Evolutionary conservation across 148 eudicot genomes (phyloP).

Genomic region (Vaccinium darrowii): DNA sequence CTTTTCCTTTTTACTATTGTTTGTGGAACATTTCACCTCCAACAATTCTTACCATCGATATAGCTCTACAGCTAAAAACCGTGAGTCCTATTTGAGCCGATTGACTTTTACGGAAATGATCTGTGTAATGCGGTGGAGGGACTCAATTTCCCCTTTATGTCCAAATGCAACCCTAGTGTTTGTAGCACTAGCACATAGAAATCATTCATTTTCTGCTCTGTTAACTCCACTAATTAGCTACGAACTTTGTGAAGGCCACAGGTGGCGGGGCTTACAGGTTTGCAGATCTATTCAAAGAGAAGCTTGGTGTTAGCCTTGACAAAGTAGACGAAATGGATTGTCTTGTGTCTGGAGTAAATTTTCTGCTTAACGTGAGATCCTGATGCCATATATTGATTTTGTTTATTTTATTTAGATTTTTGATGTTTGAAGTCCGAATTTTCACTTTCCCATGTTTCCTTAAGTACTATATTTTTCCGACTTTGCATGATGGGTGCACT

Average conservation of each 20-base stretch:
- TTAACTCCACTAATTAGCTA: constrained; percentile 20
- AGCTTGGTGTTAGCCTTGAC: constrained; percentile 89
- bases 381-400: background rate
- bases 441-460: background rate
- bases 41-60: background rate
- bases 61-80: background rate
- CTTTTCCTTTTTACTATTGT: background rate
- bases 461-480: background rate
- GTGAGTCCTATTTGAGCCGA: background rate
- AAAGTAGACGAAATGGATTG: constrained; percentile 97
- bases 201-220: background rate
- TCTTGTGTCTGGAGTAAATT: constrained; percentile 93
- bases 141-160: background rate
- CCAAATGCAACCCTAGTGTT: background rate
- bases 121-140: background rate
- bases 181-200: background rate
- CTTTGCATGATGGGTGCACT: background rate
- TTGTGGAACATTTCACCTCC: background rate
- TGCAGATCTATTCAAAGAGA: constrained; percentile 90
- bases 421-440: background rate
- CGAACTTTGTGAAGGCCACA: constrained; percentile 70
- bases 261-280: constrained; percentile 96
- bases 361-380: constrained; percentile 73
- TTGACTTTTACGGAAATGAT: background rate
- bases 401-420: background rate